phyloP scores from a whole-genome alignment of 371 early-diverging fungal genomes.

The Amoeboaphelidium occidentale region DNA sequence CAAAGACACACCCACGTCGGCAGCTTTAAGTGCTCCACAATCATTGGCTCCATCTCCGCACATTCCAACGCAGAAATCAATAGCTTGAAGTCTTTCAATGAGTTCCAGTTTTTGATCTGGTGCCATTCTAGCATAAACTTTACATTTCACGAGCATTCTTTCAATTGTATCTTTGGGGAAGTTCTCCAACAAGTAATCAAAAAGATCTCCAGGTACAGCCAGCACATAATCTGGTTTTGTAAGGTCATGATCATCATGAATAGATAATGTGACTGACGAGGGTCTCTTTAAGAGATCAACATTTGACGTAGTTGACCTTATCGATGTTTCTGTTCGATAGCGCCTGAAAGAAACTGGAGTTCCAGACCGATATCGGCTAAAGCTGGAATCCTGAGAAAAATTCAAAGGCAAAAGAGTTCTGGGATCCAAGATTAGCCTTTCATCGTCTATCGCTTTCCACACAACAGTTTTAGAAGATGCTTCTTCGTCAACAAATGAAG shows the following conservation, averaged over 20 bases:
- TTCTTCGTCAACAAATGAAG: conserved; percentile 11
- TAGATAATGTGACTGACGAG: too few species aligned
- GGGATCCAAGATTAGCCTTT: neutral
- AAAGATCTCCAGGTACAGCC: conserved; percentile 85
- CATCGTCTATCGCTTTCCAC: neutral
- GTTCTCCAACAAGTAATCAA: conserved; percentile 76
- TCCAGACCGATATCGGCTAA: too few species aligned
- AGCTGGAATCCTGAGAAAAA: too few species aligned
- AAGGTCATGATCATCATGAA: neutral
- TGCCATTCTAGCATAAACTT: conserved; percentile 95
- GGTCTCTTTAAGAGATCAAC: too few species aligned
- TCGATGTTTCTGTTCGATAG: too few species aligned
- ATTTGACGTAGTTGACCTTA: too few species aligned
- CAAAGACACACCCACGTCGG: conserved; percentile 92
- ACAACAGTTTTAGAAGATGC: neutral
- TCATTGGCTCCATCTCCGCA: conserved; percentile 99
- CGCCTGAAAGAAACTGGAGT: too few species aligned
- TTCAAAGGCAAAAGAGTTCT: neutral
- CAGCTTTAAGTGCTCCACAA: conserved; percentile 92
- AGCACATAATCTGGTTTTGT: conserved; percentile 25
- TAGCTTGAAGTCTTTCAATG: conserved; percentile 56
- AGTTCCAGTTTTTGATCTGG: conserved; percentile 95
- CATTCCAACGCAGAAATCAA: conserved; percentile 80
- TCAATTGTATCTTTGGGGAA: conserved; percentile 33
- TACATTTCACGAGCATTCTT: conserved; percentile 57